phyloP scores from a whole-genome alignment of 192 early-diverging fungal genomes.

The Coemansia reversa region DNA sequence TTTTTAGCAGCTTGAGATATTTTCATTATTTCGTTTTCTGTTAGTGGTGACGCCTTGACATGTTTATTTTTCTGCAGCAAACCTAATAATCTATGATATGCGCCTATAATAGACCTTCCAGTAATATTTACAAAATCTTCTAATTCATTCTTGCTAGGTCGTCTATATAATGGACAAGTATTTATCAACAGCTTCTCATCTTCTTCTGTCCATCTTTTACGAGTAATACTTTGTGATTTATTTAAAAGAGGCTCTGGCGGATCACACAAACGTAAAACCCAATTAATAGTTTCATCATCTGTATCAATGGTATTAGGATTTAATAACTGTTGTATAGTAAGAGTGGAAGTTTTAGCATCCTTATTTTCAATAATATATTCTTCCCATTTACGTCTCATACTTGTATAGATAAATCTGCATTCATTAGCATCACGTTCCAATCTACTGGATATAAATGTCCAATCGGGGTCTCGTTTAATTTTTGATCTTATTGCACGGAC shows the following conservation, averaged over 20 bases:
- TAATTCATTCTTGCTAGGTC: not conserved
- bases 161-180: not conserved
- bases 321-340: too few relatives aligned
- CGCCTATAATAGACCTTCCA: not conserved
- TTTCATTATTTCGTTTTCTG: not conserved
- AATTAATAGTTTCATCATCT: not conserved
- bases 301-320: not conserved
- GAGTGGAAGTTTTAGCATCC: too few relatives aligned
- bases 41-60: not conserved
- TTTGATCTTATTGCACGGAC: not conserved
- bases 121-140: not conserved
- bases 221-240: too few relatives aligned
- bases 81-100: not conserved
- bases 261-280: not conserved
- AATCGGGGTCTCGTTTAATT: constrained; percentile 1
- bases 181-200: not conserved
- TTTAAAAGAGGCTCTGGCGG: not conserved
- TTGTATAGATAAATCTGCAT: constrained; percentile 11
- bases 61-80: not conserved
- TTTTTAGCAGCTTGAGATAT: constrained; percentile 7
- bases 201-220: not conserved
- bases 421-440: constrained; percentile 11
- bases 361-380: not conserved
- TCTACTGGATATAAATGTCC: not conserved
- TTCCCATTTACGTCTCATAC: constrained; percentile 5